Base-by-base conservation (phyloP, 75 land plant species). In the Adiantum capillusveneris region DNA sequence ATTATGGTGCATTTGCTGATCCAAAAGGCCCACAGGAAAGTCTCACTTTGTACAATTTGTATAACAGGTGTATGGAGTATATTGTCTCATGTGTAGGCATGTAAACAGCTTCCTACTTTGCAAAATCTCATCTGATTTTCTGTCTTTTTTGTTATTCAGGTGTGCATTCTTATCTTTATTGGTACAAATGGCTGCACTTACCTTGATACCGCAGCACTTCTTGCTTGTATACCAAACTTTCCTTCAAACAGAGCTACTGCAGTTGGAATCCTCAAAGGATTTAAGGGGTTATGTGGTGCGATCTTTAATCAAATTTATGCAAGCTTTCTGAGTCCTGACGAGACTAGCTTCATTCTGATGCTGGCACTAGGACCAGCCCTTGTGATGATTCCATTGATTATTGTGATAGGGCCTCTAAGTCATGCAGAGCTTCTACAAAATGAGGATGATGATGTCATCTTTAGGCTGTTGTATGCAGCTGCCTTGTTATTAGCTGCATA, bases 401-500 rank as follows among this genome's bases (percentile, higher is more conserved):
- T 62, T 24, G 39, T 77, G 27, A 9, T 77, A 48, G 62, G 72
- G 16, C 71, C 79, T 17, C 36, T 77, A 39, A 56, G 44, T 24
- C 42, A 7, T 9, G 42, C 13, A 13, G 7, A 7, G 13, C 12
- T 13, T 39, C 13, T 13, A 39, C 12, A 13, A 39, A 13, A 39
- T 39, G 31, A 37, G 25, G 24, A 31, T 18, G 57, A 66, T 21
- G 25, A 12, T 18, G 46, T 44, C 28, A 63, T 55, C 21, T 75
- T 77, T 57, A 67, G 49, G n/a, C 63, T 77, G 20, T 18, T 77
- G 13, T 77, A 77, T 57, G 71, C 31, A 41, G 39, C 75, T 22
- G 67, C 65, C 18, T 53, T 77, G 14, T 20, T 62, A 17, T 25
- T 77, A 54, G 79, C 80, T 20, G 72, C 57, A 13, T 77, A 77